These are phyloP conservation scores for Simmondsia chinensis DNA, from an alignment of 148 eudicot genomes.

Conservation along the genomic window DNA sequence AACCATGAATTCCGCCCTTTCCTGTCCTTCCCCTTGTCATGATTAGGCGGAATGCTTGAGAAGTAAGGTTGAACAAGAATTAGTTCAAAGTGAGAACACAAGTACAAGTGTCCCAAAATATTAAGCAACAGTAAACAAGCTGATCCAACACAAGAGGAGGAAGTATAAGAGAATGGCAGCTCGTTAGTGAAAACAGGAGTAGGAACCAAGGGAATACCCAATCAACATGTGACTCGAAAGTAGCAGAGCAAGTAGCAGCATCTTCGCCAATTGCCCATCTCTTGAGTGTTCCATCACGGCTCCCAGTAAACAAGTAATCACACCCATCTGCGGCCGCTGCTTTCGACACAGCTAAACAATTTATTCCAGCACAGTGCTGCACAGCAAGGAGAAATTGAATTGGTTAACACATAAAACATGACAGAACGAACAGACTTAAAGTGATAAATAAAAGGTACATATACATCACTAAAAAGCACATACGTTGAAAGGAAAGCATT, in stretches of 20 bases:
- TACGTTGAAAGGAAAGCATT: too few species aligned
- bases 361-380: conserved; percentile 91
- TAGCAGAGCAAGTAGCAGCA: conserved; percentile 65
- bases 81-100: background rate
- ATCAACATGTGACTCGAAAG: conserved; percentile 93
- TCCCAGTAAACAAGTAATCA: conserved; percentile 74
- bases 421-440: too few species aligned
- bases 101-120: background rate
- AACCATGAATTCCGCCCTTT: too few species aligned
- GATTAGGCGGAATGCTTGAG: too few species aligned
- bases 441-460: too few species aligned
- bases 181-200: background rate
- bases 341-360: conserved; percentile 74
- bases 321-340: conserved; percentile 30
- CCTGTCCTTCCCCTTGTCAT: too few species aligned
- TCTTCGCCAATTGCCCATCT: conserved; percentile 73
- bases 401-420: too few species aligned
- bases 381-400: conserved; percentile 7
- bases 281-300: conserved; percentile 93
- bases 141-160: too few species aligned
- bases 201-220: conserved; percentile 49
- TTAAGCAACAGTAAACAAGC: too few species aligned
- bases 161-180: background rate
- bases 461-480: too few species aligned
- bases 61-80: too few species aligned